Evolutionary conservation across 108 stramenopile genomes (phyloP), one percentile per base, ranked within the genome.

Genomic region (Stephanodiscus triporus): DNA sequence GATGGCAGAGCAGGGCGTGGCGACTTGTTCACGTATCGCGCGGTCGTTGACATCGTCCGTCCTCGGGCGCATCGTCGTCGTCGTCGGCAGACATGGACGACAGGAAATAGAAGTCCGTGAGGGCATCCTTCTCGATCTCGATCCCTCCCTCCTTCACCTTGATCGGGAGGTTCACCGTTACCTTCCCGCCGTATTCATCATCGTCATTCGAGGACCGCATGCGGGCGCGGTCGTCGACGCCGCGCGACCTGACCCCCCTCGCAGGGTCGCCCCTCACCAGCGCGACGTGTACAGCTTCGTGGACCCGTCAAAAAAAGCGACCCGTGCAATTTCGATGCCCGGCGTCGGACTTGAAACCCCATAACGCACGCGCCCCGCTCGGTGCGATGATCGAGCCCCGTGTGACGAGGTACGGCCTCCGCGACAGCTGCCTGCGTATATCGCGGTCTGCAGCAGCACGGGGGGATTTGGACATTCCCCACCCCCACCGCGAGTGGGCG

Each of bases 361-460:
- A 91, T 70, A 6, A 91, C 27, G 11, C 87, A 68, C 4, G 86
- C 88, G 1, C 91, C 91, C 7, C 84, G 83, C 19, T n/a, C n/a
- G n/a, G 91, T 91, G n/a, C 88, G 84, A 78, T 89, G 91, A 76
- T 91, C 91, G n/a, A 91, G 74, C 66, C 91, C n/a, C n/a, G n/a
- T 68, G 70, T 91, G 1, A 89, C 91, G 8, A 87, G 73, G 56
- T 73, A 87, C 24, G 87, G 87, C 66, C 88, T 91, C 10, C 88
- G 80, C 8, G 70, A 59, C 37, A 91, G 65, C 74, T 91, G 91
- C 48, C 84, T 76, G 37, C 85, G 84, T 26, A n/a, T 26, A 91
- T 55, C 14, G 61, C 45, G n/a, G 76, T 78, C 24, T 84, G 60
- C 0, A 91, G 54, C 10, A 85, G 80, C n/a, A n/a, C n/a, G 80